Evolutionary conservation across 768 basidiomycete genomes (phyloP).

Genomic region (Auricularia auricula-judae): DNA sequence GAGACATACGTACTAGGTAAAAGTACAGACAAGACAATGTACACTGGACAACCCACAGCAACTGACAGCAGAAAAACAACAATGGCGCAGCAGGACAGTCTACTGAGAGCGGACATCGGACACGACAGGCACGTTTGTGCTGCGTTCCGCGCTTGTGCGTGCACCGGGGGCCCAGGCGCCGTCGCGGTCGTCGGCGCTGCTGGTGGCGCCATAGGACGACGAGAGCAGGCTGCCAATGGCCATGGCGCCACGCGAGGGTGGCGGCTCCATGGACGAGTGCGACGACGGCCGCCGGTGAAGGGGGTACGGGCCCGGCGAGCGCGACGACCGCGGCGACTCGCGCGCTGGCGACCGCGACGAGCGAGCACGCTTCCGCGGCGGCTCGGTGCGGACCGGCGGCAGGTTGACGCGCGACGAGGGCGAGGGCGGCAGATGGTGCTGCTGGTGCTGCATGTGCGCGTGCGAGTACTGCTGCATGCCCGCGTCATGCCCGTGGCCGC

Average conservation of each 20-base stretch:
- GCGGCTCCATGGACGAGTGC: slow-evolving; percentile 23
- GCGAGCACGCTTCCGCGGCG: slow-evolving; percentile 46
- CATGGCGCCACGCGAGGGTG: slow-evolving; percentile 64
- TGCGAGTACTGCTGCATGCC: background rate
- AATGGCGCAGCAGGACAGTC: background rate
- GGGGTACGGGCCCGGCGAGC: background rate
- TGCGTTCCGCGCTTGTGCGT: background rate
- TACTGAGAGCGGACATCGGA: background rate
- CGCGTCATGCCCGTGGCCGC: slow-evolving; percentile 3
- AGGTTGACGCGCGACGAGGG: background rate
- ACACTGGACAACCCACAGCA: background rate
- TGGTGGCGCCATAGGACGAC: slow-evolving; percentile 8
- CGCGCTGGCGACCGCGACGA: slow-evolving; percentile 41
- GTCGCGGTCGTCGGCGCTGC: background rate
- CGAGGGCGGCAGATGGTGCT: slow-evolving; percentile 2
- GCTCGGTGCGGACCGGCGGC: background rate
- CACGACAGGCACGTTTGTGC: slow-evolving; percentile 1
- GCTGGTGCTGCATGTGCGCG: background rate
- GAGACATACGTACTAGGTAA: background rate
- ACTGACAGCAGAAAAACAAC: background rate
- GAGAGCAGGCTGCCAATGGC: slow-evolving; percentile 67
- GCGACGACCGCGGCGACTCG: slow-evolving; percentile 19
- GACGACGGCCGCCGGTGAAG: background rate
- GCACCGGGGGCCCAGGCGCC: background rate
- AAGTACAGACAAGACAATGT: background rate